A percentile compares a stretch with the other conserved stretches of the same genome.
phyloP scores from a whole-genome alignment of 306 rosid species.

The Biancaea sappan region DNA sequence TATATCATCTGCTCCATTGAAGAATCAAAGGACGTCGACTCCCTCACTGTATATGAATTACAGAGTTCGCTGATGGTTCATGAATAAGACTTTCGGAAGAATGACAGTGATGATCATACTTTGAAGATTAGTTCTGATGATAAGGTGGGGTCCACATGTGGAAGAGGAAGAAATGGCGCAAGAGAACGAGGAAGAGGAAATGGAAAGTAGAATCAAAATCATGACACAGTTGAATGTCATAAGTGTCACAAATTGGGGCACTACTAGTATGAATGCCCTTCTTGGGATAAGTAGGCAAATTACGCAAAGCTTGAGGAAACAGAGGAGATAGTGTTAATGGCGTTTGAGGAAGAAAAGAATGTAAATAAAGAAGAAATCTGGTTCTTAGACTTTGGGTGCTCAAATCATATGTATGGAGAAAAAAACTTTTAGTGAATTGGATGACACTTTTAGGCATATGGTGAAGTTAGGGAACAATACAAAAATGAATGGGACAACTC shows the following conservation, averaged over 20 bases:
- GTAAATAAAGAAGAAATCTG: too few relatives aligned
- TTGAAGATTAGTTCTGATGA: too few relatives aligned
- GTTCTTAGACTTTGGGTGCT: too few relatives aligned
- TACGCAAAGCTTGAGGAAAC: not conserved
- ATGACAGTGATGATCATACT: too few relatives aligned
- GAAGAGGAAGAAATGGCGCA: too few relatives aligned
- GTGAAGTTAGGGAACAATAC: not conserved
- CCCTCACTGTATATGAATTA: not conserved
- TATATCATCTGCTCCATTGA: too few relatives aligned
- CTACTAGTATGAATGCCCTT: not conserved
- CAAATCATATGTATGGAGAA: not conserved
- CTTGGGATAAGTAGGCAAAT: not conserved
- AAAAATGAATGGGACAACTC: too few relatives aligned
- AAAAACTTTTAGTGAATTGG: not conserved
- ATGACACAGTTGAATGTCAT: not conserved
- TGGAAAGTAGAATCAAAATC: too few relatives aligned
- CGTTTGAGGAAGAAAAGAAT: too few relatives aligned
- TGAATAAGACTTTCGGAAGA: not conserved
- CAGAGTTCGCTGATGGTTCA: slow-evolving; percentile 2
- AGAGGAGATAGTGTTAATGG: not conserved
- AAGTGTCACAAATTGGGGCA: not conserved
- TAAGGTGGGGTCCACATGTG: too few relatives aligned
- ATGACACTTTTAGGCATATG: not conserved
- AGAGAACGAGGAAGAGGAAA: too few relatives aligned
- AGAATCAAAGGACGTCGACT: not conserved